These are phyloP conservation scores for Clonostachys chloroleuca DNA, from an alignment of 2,329 filamentous ascomycete species.

Conservation along the genomic window DNA sequence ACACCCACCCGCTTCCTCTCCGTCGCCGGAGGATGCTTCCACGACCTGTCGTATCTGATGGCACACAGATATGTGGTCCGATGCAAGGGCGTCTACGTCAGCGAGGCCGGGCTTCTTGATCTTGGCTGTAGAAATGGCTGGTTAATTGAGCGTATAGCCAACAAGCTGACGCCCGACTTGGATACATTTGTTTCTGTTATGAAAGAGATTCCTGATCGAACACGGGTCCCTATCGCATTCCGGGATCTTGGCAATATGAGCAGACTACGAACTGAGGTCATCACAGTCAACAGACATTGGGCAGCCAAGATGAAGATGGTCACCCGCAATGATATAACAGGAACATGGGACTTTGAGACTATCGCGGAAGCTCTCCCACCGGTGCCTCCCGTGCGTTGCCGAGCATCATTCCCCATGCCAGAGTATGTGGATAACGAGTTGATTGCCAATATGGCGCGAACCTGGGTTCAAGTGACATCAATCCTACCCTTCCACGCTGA, in stretches of 20 bases:
- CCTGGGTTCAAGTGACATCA: slow-evolving; percentile 90
- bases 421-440: slow-evolving; percentile 83
- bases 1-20: slow-evolving; percentile 95
- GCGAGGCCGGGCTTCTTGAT: slow-evolving; percentile 91
- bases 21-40: slow-evolving; percentile 90
- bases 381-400: slow-evolving; percentile 66
- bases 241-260: slow-evolving; percentile 94
- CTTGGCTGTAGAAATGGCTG: slow-evolving; percentile 88
- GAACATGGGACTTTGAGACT: slow-evolving; percentile 91
- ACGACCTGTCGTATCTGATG: slow-evolving; percentile 95
- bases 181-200: slow-evolving; percentile 88
- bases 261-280: slow-evolving; percentile 87
- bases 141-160: slow-evolving; percentile 89
- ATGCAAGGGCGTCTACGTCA: slow-evolving; percentile 88
- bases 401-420: slow-evolving; percentile 87
- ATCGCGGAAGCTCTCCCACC: slow-evolving; percentile 78
- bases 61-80: slow-evolving; percentile 90
- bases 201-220: slow-evolving; percentile 75
- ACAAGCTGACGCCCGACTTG: slow-evolving; percentile 84
- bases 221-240: slow-evolving; percentile 89
- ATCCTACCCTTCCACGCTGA: slow-evolving; percentile 95
- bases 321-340: slow-evolving; percentile 82
- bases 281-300: slow-evolving; percentile 95
- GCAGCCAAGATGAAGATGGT: slow-evolving; percentile 91
- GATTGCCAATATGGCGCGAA: slow-evolving; percentile 89